A percentile compares a stretch with the other conserved stretches of the same genome.
Evolutionary conservation across 345 rosid species (phyloP).

Genomic region (Citrus reticulata): DNA sequence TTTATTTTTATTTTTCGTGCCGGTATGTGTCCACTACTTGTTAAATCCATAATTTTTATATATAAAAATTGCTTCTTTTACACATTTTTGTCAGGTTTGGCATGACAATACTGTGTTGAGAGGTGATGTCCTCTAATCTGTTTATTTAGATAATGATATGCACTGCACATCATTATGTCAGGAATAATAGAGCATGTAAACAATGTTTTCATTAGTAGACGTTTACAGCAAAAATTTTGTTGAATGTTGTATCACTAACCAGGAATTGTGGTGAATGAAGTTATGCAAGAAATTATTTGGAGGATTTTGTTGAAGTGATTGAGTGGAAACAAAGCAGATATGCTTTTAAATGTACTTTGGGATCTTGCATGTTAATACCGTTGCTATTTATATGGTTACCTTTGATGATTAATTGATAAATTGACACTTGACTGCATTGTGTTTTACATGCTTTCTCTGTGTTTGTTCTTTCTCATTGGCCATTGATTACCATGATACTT

Average conservation of each 20-base stretch:
- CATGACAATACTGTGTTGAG: background rate
- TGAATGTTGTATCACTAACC: background rate
- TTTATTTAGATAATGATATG: background rate
- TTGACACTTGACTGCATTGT: background rate
- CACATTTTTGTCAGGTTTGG: background rate
- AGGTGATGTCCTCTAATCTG: background rate
- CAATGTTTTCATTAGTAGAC: background rate
- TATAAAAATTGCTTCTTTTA: background rate
- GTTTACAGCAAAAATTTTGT: background rate
- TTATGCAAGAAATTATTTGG: background rate
- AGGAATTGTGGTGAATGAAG: background rate
- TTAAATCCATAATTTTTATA: background rate
- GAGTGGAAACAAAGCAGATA: background rate
- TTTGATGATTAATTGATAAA: background rate
- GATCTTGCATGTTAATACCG: background rate
- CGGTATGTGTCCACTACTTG: constrained; percentile 4
- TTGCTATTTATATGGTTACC: background rate
- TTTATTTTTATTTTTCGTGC: background rate
- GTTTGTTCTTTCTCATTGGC: constrained; percentile 5
- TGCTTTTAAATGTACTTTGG: background rate
- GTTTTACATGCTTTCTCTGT: background rate
- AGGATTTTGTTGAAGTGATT: background rate
- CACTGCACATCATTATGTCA: background rate
- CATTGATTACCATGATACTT: constrained; percentile 15
- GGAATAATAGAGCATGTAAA: background rate